Base-by-base conservation (phyloP, 2,329 filamentous ascomycete genomes). In the Uncinocarpus reesii region DNA sequence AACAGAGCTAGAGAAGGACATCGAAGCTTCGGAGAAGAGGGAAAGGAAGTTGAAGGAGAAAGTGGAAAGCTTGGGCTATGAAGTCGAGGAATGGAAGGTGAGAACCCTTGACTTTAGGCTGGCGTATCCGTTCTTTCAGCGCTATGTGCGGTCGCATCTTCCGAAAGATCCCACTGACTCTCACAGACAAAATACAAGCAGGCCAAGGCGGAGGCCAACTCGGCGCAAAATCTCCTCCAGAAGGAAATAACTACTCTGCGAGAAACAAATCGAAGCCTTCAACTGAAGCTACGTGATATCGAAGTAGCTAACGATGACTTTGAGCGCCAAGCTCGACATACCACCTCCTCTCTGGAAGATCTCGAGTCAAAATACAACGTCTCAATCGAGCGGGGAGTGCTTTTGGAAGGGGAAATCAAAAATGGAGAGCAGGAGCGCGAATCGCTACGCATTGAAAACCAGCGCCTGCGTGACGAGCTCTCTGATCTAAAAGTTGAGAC, bases 301-400 rank as follows among this genome's bases (percentile, higher is more conserved):
- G 92, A 98, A 68, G 92, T 98, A 48, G 87, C 86, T 64, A 98
- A 96, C 70, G 92, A 98, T 73, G 92, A 98, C 67, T 95, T 90
- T 63, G 92, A 98, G 72, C 82, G 88, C 56, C 90, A 96, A 70
- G 90, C 92, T 57, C 82, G 92, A 58, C 92, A 95, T 67, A 95
- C 90, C 23, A 89, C 87, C 29, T 95, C 89, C 37, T 95, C 90
- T 43, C 78, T 96, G 53, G 92, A 98, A 69, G 92, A 98, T 62
- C 75, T 98, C 66, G 92, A 98, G 69, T 90, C 85, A 53, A 98
- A 96, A 68, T 95, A 92, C 68, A 96, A 95, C 64, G 79, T 93
- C 49, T 80, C 89, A 3, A 93, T 98, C 57, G 92, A 98, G 70
- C 77, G 90, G 47, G 81, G 78, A 7, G 92, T 98, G 21, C 80